Evolutionary conservation across 805 yeast genomes (phyloP).

Genomic region (Jamesozyma rosinii): DNA sequence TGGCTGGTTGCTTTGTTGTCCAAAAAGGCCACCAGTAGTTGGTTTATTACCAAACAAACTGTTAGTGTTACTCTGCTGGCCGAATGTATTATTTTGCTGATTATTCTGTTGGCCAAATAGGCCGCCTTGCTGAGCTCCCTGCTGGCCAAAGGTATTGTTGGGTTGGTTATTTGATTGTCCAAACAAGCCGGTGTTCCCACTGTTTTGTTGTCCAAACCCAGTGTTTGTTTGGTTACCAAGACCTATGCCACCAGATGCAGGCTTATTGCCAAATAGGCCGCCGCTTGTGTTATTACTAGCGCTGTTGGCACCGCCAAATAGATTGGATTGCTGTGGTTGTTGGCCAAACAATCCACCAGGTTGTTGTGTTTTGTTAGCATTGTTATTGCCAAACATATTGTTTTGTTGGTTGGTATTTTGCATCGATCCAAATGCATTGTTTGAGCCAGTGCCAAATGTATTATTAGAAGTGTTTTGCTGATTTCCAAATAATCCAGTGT

Average conservation of each 20-base stretch:
- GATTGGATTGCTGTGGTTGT: constrained; percentile 16
- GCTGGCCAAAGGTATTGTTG: constrained; percentile 5
- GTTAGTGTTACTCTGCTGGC: background rate
- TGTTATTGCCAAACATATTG: constrained; percentile 33
- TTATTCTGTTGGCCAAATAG: constrained; percentile 1
- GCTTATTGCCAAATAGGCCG: constrained; percentile 7
- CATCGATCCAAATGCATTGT: background rate
- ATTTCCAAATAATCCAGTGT: background rate
- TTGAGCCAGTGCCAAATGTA: constrained; percentile 22
- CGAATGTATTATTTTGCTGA: background rate
- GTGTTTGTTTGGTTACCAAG: constrained; percentile 10
- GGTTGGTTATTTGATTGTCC: constrained; percentile 23
- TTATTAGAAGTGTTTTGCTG: constrained; percentile 2
- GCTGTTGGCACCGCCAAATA: constrained; percentile 5
- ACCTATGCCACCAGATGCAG: too few species aligned
- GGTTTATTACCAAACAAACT: constrained; percentile 2
- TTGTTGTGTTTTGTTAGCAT: constrained; percentile 19
- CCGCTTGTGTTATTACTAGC: constrained; percentile 5
- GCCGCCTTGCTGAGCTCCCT: constrained; percentile 12
- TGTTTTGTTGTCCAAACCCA: constrained; percentile 13
- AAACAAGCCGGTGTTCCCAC: constrained; percentile 27
- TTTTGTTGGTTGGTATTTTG: constrained; percentile 14
- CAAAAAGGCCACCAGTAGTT: constrained; percentile 28
- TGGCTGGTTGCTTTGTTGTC: constrained; percentile 18
- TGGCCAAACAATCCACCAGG: constrained; percentile 30